Conservation (phyloP, 805 yeast species). For the Lipomyces anomalus region DNA sequence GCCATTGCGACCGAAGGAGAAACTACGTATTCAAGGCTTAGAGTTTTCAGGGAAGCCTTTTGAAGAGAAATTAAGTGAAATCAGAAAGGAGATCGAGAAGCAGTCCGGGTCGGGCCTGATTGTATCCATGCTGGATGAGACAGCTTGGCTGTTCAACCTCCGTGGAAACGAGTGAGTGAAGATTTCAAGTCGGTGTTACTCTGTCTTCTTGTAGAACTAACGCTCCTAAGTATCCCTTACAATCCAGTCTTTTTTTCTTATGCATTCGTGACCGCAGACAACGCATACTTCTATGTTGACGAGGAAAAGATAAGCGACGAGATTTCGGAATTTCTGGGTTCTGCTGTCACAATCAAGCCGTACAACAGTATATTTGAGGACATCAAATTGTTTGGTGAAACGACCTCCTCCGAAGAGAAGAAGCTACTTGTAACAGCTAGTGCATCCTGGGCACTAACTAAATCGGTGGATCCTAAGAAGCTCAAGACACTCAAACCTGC, state of each 20-base stretch:
- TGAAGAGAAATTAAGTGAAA: conserved; percentile 48
- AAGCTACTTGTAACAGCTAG: conserved; percentile 49
- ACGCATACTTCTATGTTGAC: conserved; percentile 51
- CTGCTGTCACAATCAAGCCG: conserved; percentile 43
- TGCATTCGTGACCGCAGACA: conserved; percentile 40
- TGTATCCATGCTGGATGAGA: conserved; percentile 74
- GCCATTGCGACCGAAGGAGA: conserved; percentile 52
- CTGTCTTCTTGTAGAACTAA: neutral
- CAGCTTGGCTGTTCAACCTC: conserved; percentile 84
- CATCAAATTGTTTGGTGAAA: conserved; percentile 4
- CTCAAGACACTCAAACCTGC: conserved; percentile 42
- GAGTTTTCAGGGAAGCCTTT: conserved; percentile 63
- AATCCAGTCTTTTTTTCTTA: conserved; percentile 84
- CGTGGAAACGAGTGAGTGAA: conserved; percentile 61
- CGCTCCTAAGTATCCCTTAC: conserved; percentile 49
- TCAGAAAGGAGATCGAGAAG: conserved; percentile 30
- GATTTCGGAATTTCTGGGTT: conserved; percentile 39
- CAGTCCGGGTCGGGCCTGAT: conserved; percentile 44
- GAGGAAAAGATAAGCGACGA: conserved; percentile 39
- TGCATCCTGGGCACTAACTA: conserved; percentile 64
- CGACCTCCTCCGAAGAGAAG: conserved; percentile 28
- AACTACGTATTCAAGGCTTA: conserved; percentile 46
- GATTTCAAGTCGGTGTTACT: neutral
- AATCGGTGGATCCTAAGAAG: conserved; percentile 41
- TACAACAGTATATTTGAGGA: conserved; percentile 24